A percentile compares a stretch with the other conserved stretches of the same genome.
phyloP scores from a whole-genome alignment of 331 rosid genomes.

The Spiraea crenata region DNA sequence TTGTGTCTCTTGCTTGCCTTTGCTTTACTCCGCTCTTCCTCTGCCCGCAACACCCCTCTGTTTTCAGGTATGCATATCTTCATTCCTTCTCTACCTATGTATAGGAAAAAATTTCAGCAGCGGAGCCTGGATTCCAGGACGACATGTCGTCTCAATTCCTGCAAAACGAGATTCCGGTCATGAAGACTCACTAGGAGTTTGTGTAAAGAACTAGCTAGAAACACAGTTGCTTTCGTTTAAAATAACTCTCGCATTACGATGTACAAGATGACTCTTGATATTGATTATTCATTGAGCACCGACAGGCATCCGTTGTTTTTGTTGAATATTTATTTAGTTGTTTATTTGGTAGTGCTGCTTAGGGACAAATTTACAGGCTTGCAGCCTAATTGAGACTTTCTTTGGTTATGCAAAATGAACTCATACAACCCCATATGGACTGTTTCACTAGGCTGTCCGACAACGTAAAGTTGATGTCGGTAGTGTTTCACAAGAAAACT shows the following conservation, averaged over 20 bases:
- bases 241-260: neutral
- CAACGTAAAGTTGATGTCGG: no score
- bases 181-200: neutral
- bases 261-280: neutral
- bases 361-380: neutral
- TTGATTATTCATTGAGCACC: neutral
- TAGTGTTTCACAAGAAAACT: no score
- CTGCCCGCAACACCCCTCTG: conserved; percentile 18
- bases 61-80: conserved; percentile 5
- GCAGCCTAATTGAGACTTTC: neutral
- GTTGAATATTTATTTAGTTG: neutral
- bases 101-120: no score
- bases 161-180: no score
- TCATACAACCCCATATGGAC: no score
- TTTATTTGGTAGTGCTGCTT: neutral
- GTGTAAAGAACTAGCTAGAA: neutral
- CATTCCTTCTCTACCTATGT: neutral
- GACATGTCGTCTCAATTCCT: no score
- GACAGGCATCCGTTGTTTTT: neutral
- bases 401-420: no score
- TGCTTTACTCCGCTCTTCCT: conserved; percentile 5
- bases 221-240: neutral
- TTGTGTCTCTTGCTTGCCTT: conserved; percentile 36
- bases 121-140: no score
- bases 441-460: no score